Base-by-base conservation (phyloP, 176 grass and related monocot genomes). In the Canna indica region DNA sequence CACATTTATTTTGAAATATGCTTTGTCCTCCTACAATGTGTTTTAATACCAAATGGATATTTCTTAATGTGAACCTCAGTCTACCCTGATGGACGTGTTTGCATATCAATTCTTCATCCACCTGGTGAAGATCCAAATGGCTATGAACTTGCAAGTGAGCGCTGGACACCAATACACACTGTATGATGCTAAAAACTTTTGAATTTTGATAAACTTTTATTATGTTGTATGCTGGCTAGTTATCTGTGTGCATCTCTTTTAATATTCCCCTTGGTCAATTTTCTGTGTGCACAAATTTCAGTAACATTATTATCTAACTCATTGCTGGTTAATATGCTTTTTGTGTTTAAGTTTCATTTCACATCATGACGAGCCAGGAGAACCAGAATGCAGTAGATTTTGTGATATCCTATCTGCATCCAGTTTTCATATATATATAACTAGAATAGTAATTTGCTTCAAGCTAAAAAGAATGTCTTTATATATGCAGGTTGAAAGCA, bases 41-140 rank as follows among this genome's bases (percentile, higher is more conserved):
- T 22, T 28, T 42, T 42, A 18, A 44, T 44, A 25, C 16, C 16
- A 15, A 66, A 14, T 38, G 62, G 10, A 38, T 66, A 11, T 66
- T 36, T 30, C 18, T 1, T 22, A 32, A 69, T 2, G 15, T 50
- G 28, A n/a, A 33, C 20, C 7, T 30, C 53, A 73, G 71, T 73
- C 44, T 73, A 73, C 36, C 71, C 71, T 27, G 71, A 73, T 60
- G 71, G 71, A 7, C 71, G 71, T 12, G 71, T 73, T 59, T 73
- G 71, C 36, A 73, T 73, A 59, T 73, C 71, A 41, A 73, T 73
- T 29, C 71, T 73, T 18, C 71, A 73, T 41, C 53, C 71, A 59
- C 71, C 71, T 45, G 71, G 71, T 22, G 71, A 73, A 10, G 71
- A 73, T 20, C 71, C 71, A 20, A 73, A 73, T 73, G 71, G 71